Percentiles rank a stretch among this genome's conserved stretches.
These are phyloP conservation scores for Botrytis pseudocinerea DNA, from an alignment of 2,329 filamentous ascomycete genomes.

Conservation along the genomic window DNA sequence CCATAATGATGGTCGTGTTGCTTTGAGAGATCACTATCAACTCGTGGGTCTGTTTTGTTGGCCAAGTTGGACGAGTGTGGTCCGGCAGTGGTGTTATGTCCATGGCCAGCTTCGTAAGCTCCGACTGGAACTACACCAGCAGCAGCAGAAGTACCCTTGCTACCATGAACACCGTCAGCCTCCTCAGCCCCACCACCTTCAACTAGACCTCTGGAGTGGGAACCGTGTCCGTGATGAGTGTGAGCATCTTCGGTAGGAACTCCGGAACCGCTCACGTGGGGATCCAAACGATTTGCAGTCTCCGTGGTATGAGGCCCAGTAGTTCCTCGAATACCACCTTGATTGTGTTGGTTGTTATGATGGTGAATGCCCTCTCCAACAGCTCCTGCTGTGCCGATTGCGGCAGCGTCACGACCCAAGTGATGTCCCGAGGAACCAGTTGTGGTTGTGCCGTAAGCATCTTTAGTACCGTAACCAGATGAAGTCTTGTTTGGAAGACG, in stretches of 20 bases:
- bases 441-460: conserved; percentile 15
- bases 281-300: conserved; percentile 38
- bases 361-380: conserved; percentile 27
- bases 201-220: conserved; percentile 24
- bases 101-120: conserved; percentile 28
- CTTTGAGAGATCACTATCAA: conserved; percentile 36
- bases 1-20: conserved; percentile 28
- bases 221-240: conserved; percentile 13
- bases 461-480: conserved; percentile 3
- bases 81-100: conserved; percentile 37
- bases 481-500: conserved; percentile 24
- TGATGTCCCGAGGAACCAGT: conserved; percentile 20
- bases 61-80: conserved; percentile 42
- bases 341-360: conserved; percentile 26
- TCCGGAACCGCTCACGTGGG: conserved; percentile 27
- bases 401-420: conserved; percentile 26
- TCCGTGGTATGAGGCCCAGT: conserved; percentile 33
- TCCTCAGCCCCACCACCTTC: conserved; percentile 36
- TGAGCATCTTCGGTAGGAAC: conserved; percentile 28
- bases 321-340: neutral
- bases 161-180: conserved; percentile 32
- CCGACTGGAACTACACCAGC: conserved; percentile 20
- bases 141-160: conserved; percentile 25
- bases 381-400: conserved; percentile 24
- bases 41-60: conserved; percentile 46